These are phyloP conservation scores for Psilocybe subaeruginosa DNA, from an alignment of 768 basidiomycete species.

Conservation along the genomic window DNA sequence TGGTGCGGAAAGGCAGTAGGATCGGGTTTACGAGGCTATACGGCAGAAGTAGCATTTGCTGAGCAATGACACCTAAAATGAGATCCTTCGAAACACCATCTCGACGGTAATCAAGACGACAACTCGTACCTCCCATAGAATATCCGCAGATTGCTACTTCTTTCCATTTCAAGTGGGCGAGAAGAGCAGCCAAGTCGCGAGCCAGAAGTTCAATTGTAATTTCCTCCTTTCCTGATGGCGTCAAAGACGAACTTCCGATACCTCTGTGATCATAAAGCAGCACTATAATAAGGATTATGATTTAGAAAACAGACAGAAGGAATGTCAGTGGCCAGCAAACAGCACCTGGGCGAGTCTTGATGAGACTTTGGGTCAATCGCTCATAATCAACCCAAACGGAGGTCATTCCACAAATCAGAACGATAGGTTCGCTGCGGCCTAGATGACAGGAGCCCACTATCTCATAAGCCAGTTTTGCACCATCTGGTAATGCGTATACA, in stretches of 20 bases:
- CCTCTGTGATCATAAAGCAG: constrained; percentile 52
- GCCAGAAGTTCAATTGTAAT: constrained; percentile 49
- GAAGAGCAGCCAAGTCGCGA: constrained; percentile 44
- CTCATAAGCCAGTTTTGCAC: constrained; percentile 46
- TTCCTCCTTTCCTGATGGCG: constrained; percentile 32
- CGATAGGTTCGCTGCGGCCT: constrained; percentile 35
- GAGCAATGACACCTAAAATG: constrained; percentile 41
- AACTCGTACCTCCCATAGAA: constrained; percentile 52
- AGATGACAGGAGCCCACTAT: constrained; percentile 42
- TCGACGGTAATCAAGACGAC: background rate
- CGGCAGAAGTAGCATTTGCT: constrained; percentile 47
- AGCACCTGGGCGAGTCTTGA: constrained; percentile 42
- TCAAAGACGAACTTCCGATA: constrained; percentile 46
- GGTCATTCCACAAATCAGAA: constrained; percentile 46
- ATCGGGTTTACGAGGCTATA: constrained; percentile 35
- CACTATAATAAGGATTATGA: constrained; percentile 28
- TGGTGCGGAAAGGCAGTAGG: constrained; percentile 39
- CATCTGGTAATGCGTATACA: constrained; percentile 38
- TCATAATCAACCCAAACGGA: constrained; percentile 42
- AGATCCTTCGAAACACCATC: background rate
- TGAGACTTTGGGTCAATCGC: constrained; percentile 34
- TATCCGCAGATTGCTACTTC: constrained; percentile 48
- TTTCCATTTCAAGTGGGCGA: constrained; percentile 41
- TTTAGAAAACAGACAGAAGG: background rate
- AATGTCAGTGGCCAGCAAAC: background rate